Evolutionary conservation across 768 basidiomycete species (phyloP).

Genomic region (Inosperma sp.): DNA sequence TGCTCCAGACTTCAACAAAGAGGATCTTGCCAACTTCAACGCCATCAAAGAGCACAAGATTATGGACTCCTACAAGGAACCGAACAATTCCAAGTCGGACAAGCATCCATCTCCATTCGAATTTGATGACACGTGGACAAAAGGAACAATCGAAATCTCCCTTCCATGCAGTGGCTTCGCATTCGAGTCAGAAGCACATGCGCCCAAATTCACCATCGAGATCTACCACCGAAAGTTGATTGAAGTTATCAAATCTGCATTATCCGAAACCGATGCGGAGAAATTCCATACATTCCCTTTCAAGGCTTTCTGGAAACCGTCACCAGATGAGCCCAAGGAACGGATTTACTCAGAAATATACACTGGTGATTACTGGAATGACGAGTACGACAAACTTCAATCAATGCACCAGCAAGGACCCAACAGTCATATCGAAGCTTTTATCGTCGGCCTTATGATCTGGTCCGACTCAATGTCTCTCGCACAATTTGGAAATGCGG

Average conservation of each 20-base stretch:
- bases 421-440: conserved; percentile 10
- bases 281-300: conserved; percentile 27
- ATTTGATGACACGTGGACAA: conserved; percentile 21
- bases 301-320: conserved; percentile 17
- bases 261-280: conserved; percentile 13
- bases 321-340: neutral
- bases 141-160: conserved; percentile 17
- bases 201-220: conserved; percentile 28
- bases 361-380: neutral
- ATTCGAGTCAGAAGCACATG: conserved; percentile 19
- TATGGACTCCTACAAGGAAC: conserved; percentile 7
- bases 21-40: conserved; percentile 20
- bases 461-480: conserved; percentile 21
- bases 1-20: conserved; percentile 17
- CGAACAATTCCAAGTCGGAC: conserved; percentile 5
- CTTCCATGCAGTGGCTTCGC: conserved; percentile 18
- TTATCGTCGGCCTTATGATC: conserved; percentile 15
- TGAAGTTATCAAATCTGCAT: conserved; percentile 14
- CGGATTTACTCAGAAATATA: neutral
- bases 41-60: conserved; percentile 11
- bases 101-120: conserved; percentile 8
- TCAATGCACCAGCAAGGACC: neutral
- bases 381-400: neutral
- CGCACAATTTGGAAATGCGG: conserved; percentile 27
- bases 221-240: conserved; percentile 22